phyloP scores from a whole-genome alignment of 768 basidiomycete species.

The Boletellus ananas region DNA sequence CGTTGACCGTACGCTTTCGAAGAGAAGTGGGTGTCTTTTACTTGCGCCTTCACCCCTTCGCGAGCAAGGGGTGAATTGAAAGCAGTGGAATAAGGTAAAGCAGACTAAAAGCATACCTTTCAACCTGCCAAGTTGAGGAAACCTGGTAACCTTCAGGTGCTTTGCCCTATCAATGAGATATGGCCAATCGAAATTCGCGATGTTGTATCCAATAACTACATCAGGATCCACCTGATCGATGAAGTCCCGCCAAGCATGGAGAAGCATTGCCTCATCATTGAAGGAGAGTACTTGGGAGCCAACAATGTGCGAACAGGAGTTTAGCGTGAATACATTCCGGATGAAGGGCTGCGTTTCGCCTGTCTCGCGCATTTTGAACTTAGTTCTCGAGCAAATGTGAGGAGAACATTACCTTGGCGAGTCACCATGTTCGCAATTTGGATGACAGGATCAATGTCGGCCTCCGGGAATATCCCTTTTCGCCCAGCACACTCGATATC shows the following conservation, averaged over 20 bases:
- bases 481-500: constrained; percentile 99
- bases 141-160: constrained; percentile 64
- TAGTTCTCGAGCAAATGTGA: background rate
- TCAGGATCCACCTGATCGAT: constrained; percentile 90
- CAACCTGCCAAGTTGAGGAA: constrained; percentile 73
- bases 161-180: constrained; percentile 93
- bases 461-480: constrained; percentile 96
- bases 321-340: constrained; percentile 93
- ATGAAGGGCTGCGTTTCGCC: constrained; percentile 93
- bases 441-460: constrained; percentile 88
- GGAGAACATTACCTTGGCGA: constrained; percentile 65
- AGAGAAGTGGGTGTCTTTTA: constrained; percentile 95
- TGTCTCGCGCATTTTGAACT: constrained; percentile 31
- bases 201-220: constrained; percentile 95
- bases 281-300: constrained; percentile 94
- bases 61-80: constrained; percentile 4
- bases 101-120: constrained; percentile 45
- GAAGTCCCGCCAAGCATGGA: constrained; percentile 87
- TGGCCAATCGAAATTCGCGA: constrained; percentile 91
- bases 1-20: constrained; percentile 97
- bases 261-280: constrained; percentile 67
- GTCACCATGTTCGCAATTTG: constrained; percentile 99
- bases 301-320: constrained; percentile 91
- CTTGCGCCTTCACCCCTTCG: constrained; percentile 69
- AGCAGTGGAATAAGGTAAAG: background rate